Evolutionary conservation across 148 eudicot species (phyloP), one percentile per base, ranked within the genome.

Genomic region (Euryodendron excelsum): DNA sequence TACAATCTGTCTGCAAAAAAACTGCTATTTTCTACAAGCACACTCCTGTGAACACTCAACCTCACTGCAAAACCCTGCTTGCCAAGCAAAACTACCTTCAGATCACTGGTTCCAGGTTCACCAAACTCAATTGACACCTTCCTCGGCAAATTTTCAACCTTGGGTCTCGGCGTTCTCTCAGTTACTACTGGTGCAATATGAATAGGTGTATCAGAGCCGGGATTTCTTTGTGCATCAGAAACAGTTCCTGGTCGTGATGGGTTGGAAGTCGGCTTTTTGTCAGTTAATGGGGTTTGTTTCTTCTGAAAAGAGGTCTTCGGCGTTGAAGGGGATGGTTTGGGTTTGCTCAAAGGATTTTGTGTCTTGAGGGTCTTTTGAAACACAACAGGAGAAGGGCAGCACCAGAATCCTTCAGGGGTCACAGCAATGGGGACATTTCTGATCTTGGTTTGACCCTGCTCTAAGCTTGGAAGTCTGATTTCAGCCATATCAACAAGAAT

Each of bases 361-460:
- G 91, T 41, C 81, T 90, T 94, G 34, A 82, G 72, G 70, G 84
- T 83, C 71, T 90, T 94, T 53, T 88, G 98, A 72, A 92, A 92
- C 45, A 75, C 94, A 62, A 82, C 90, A 28, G 98, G 97, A 28
- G 98, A 88, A 55, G 98, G 97, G 36, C 98, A 94, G 25, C 98
- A 94, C 98, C 98, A 94, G 65, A 94, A 94, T 17, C 98, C 98
- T 31, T 94, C 98, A 25, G 98, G 97, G 41, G 98, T 94, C 58
- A 94, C 98, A 39, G 94, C 98, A 77, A 94, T 92, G 68, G 98
- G 98, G 28, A 94, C 98, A 81, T 79, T 94, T 72, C 82, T 88
- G 53, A 94, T 84, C 74, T 92, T 92, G 72, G 93, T 81, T 77
- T 87, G 93, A 13, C 88, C 89, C 72, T 85, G 83, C 50, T 89